These are phyloP conservation scores for Cairneyella variabilis DNA, from an alignment of 495 filamentous ascomycete genomes.

Conservation along the genomic window DNA sequence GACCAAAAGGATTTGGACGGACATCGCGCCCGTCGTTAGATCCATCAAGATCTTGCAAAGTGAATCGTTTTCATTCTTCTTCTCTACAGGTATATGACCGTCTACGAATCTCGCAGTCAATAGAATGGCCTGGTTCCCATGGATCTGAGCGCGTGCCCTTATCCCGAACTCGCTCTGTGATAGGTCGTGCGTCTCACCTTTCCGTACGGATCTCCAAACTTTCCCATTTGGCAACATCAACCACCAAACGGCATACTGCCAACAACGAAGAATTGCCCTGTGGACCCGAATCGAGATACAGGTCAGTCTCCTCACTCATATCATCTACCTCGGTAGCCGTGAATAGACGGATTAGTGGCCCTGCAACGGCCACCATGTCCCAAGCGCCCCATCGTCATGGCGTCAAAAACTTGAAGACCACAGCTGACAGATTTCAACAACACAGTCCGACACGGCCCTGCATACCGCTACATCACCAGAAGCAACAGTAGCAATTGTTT, in stretches of 20 bases:
- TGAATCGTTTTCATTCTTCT: too few relatives aligned
- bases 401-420: conserved; percentile 11
- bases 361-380: not conserved
- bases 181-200: conserved; percentile 19
- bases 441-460: conserved; percentile 9
- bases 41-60: too few relatives aligned
- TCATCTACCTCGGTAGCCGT: not conserved
- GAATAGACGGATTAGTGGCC: not conserved
- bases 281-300: not conserved
- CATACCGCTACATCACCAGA: not conserved
- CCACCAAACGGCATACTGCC: conserved; percentile 7
- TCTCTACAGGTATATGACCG: too few relatives aligned
- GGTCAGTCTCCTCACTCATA: conserved; percentile 15
- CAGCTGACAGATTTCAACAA: conserved; percentile 15
- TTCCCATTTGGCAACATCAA: conserved; percentile 21
- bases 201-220: conserved; percentile 21
- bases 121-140: too few relatives aligned
- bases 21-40: too few relatives aligned
- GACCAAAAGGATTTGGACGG: too few relatives aligned
- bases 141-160: conserved; percentile 18
- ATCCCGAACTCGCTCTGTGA: conserved; percentile 9
- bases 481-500: not conserved
- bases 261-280: conserved; percentile 18
- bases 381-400: conserved; percentile 13
- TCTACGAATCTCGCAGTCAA: too few relatives aligned